Evolutionary conservation across 345 rosid genomes (phyloP), one percentile per base, ranked within the genome.

Genomic region (Kernera saxatilis): DNA sequence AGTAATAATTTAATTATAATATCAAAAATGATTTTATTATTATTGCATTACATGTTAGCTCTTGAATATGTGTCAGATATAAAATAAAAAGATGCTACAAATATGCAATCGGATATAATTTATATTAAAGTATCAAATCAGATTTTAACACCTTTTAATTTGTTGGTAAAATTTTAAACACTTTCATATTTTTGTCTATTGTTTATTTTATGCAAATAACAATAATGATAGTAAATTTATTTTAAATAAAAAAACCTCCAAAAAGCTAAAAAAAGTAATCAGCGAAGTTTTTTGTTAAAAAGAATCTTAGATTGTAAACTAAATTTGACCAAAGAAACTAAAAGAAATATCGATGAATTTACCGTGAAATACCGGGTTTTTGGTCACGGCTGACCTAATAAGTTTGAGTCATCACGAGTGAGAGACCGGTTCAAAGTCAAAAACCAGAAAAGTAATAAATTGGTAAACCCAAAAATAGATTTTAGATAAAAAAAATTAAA

Each of bases 341-440:
- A 11, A 2, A 19, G 12, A 65, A 32, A 15, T 1, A 3, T 4
- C 6, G 6, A 40, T 41, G 54, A 50, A 44, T 0, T 61, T 37
- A 55, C 61, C 19, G 69, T 53, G 53, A 54, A 26, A 63, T 46
- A 69, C 66, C 70, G 37, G 66, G 37, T 45, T 46, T 21, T 18
- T 57, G 58, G 57, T 61, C 56, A 59, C 45, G 61, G 69, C 62
- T 75, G 69, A 75, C 64, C 57, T 75, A 75, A 41, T 14, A 40
- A 2, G 26, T n/a, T n/a, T 9, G 26, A 5, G 78, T 69, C 71
- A 69, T 70, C 64, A 64, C 46, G 46, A 70, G 55, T 70, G 67
- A 40, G 56, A 37, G 79, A 76, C 67, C 71, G 55, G 79, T 76
- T 76, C 76, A 70, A 76, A 76, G 76, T 76, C 79, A 76, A 70